Evolutionary conservation across 495 filamentous ascomycete species (phyloP), one percentile per base, ranked within the genome.

Genomic region (Penicillium diatomitis): DNA sequence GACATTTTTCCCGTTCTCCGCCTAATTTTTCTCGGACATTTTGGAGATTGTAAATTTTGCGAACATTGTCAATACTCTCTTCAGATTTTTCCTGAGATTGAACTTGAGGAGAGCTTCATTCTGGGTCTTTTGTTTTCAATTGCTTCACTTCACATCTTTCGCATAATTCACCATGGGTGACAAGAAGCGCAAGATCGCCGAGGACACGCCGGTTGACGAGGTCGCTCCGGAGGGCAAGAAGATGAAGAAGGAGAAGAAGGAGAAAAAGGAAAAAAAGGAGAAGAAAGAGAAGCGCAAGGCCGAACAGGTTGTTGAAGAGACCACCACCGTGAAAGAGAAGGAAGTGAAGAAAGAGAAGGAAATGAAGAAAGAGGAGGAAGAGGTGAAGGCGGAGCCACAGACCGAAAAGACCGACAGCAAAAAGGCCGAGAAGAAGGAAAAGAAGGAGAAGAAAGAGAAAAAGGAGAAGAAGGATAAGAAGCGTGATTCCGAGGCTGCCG

Each of bases 111-210:
- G 20, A 20, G 20, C 20, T 2, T 20, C 20, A 20, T 20, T 20
- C 20, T 20, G 20, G 20, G 20, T 20, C 20, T 40, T 20, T 7
- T 20, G 1, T 40, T 3, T 8, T 8, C 5, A 12, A 7, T 34
- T 6, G 3, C 44, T 11, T 8, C 2, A 30, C 10, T 11, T 2
- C 32, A 10, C 5, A n/a, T 8, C 12, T 46, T 27, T 12, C 31
- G 38, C 36, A n/a, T 47, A 10, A 28, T 4, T 34, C 38, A 64
- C 46, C 61, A 74, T 71, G 65, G 57, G 64, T 44, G 67, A 72
- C 53, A 72, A 69, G 54, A 72, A 70, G 62, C 71, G 71, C 65
- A 74, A 74, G 62, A 63, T 68, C 56, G 53, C 54, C 30, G 58
- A 62, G 38, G 50, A 62, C 38, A 47, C 41, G n/a, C 41, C 50